Evolutionary conservation across 306 rosid genomes (phyloP), one percentile per base, ranked within the genome.

Genomic region (Gynostemma pentaphyllum): DNA sequence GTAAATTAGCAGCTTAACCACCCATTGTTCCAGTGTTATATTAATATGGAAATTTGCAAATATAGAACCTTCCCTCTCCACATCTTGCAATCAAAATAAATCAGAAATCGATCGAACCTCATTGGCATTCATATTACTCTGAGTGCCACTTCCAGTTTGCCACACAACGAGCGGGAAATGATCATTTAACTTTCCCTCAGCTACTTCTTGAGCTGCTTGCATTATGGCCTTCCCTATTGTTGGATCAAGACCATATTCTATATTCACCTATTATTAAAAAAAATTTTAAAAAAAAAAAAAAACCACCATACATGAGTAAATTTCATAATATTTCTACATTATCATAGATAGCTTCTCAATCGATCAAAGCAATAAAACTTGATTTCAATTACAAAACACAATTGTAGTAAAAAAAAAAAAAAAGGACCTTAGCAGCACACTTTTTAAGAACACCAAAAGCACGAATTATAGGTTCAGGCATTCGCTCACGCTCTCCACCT

Each of bases 71-170:
- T 61, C 37, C 8, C 23, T 40, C 36, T 61, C 5, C 6, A 40
- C 34, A 65, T 8, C 14, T 18, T 18, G 32, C 1, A 48, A 65
- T 19, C 4, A 66, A 37, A 52, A 72, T 5, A 40, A 14, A 46
- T 24, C 62, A 34, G 37, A 47, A 65, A 28, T 11, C 18, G 48
- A 40, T 40, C 34, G 0, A 59, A 88, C 95, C 95, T 94, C 99
- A 51, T 94, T 94, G 63, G 95, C 99, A 68, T 94, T 94, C 99
- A 94, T 94, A 79, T 94, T 94, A 70, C 97, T 94, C 68, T 94
- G 99, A 26, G 97, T 94, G 57, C 97, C 99, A 78, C 99, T 94
- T 32, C 99, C 99, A 68, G 99, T 94, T 72, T 94, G 99, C 99
- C 99, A 94, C 11, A 94, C 94, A 77, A 94, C 99, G 14, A 94